phyloP scores from a whole-genome alignment of 1,284 basidiomycete genomes.

The Trametes hirsuta region DNA sequence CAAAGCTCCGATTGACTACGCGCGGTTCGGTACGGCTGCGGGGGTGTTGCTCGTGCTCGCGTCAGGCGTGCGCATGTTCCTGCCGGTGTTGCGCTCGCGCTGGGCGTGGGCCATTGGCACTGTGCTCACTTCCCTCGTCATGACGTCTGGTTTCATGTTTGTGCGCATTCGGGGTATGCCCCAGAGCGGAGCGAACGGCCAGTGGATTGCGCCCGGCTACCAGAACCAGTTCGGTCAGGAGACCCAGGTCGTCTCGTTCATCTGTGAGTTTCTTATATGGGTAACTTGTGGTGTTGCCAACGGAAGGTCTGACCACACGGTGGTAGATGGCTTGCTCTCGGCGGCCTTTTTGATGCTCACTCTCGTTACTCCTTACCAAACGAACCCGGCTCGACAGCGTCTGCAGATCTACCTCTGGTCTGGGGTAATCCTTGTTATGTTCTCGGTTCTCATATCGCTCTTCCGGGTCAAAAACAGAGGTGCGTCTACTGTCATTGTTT shows the following conservation, averaged over 20 bases:
- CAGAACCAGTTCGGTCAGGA: conserved; percentile 94
- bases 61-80: conserved; percentile 61
- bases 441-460: conserved; percentile 86
- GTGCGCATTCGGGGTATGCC: conserved; percentile 89
- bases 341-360: conserved; percentile 85
- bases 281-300: neutral
- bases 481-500: conserved; percentile 36
- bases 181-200: conserved; percentile 65
- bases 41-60: conserved; percentile 48
- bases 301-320: neutral
- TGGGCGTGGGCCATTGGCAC: conserved; percentile 80
- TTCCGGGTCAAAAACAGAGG: conserved; percentile 94
- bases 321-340: conserved; percentile 80
- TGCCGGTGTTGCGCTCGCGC: conserved; percentile 72
- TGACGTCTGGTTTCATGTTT: conserved; percentile 97
- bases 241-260: conserved; percentile 82
- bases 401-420: conserved; percentile 91
- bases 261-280: conserved; percentile 68
- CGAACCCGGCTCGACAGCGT: conserved; percentile 78
- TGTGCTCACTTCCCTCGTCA: conserved; percentile 72
- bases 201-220: conserved; percentile 89
- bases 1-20: conserved; percentile 71
- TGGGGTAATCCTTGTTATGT: conserved; percentile 80
- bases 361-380: conserved; percentile 80
- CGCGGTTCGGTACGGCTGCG: conserved; percentile 50